Conservation (phyloP, 306 rosid species). For the Prunus mira region DNA sequence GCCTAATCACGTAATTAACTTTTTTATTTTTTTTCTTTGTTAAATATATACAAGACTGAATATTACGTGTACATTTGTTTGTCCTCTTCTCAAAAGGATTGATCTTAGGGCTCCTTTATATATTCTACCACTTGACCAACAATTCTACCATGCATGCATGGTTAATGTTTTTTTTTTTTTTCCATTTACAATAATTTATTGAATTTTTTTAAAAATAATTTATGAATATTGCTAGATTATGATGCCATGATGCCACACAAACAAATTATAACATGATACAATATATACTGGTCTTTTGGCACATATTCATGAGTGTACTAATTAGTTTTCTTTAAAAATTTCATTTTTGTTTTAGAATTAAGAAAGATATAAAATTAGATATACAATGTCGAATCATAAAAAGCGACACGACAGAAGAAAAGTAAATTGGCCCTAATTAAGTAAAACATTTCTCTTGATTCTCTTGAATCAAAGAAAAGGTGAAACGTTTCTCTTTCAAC, state of each 20-base stretch:
- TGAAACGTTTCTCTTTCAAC: background rate
- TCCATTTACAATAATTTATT: background rate
- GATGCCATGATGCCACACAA: background rate
- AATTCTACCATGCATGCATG: background rate
- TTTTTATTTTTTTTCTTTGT: background rate
- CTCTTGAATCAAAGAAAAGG: background rate
- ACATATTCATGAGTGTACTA: too few species aligned
- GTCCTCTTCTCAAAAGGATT: conserved; percentile 2
- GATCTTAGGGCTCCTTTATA: background rate
- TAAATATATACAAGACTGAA: background rate
- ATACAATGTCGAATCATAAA: background rate
- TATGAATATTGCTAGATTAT: background rate
- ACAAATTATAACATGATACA: too few species aligned
- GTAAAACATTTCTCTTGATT: background rate
- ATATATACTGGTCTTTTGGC: too few species aligned
- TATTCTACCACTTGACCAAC: background rate
- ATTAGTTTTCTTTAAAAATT: too few species aligned
- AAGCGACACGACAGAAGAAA: background rate
- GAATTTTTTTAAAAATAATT: too few species aligned
- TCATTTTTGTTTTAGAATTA: too few species aligned
- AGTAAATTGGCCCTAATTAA: background rate
- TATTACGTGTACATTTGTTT: background rate
- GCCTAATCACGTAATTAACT: background rate
- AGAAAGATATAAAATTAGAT: too few species aligned
- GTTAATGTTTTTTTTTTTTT: background rate